These are phyloP conservation scores for Peribolospora kevripleyi DNA, from an alignment of 768 basidiomycete genomes.

Conservation along the genomic window DNA sequence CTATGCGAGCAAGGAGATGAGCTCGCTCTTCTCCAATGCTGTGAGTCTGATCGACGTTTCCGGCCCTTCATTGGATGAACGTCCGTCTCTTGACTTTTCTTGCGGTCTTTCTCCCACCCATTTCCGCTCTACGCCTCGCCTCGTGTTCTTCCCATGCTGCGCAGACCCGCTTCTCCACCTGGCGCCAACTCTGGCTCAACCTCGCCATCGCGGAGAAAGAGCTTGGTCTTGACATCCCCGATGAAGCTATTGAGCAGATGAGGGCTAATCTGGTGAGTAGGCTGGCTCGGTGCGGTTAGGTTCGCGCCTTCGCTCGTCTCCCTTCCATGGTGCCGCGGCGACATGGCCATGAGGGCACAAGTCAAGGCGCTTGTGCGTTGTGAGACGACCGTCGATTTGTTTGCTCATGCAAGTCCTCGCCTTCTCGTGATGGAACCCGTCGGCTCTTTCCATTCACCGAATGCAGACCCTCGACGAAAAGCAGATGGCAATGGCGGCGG, in stretches of 20 bases:
- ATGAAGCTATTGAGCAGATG: slow-evolving; percentile 87
- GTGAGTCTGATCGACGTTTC: slow-evolving; percentile 26
- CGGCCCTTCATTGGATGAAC: neutral
- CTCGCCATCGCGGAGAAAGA: slow-evolving; percentile 92
- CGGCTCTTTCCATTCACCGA: neutral
- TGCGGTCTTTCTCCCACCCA: too few species aligned
- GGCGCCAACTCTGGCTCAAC: slow-evolving; percentile 86
- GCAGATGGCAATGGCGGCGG: slow-evolving; percentile 75
- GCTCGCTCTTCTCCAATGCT: slow-evolving; percentile 77
- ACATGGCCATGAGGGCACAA: neutral
- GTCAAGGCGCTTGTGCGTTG: too few species aligned
- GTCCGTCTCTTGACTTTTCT: neutral
- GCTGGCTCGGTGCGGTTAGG: neutral
- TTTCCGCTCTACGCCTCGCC: neutral
- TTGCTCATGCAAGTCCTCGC: neutral
- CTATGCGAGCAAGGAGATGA: slow-evolving; percentile 99
- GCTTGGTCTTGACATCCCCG: slow-evolving; percentile 67
- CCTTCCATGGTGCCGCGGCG: neutral
- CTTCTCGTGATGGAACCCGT: neutral
- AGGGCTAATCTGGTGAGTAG: slow-evolving; percentile 53
- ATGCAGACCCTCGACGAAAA: slow-evolving; percentile 53
- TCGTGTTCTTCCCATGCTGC: neutral
- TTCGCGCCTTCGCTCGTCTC: neutral
- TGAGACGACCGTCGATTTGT: neutral
- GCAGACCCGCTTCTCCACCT: slow-evolving; percentile 83